These are phyloP conservation scores for Hymenoscyphus fructigenus DNA, from an alignment of 2,329 filamentous ascomycete species.

Conservation along the genomic window DNA sequence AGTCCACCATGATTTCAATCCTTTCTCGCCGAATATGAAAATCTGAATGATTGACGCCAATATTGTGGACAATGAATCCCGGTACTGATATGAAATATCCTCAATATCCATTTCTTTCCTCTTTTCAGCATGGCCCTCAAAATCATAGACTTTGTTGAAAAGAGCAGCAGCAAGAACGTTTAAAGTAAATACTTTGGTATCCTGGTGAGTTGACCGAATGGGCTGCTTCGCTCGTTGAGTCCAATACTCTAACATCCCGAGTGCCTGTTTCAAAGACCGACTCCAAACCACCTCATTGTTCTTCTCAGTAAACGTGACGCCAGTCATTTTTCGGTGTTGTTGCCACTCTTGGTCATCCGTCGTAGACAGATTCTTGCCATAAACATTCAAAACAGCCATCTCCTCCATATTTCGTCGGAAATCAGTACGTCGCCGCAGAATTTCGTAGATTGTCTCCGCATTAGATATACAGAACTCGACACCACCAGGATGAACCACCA, in stretches of 20 bases:
- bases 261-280: not conserved
- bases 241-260: not conserved
- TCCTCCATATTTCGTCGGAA: conserved; percentile 1
- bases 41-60: conserved; percentile 2
- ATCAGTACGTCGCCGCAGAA: not conserved
- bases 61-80: not conserved
- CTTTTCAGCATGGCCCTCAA: not conserved
- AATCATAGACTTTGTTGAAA: not conserved
- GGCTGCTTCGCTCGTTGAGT: not conserved
- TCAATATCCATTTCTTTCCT: not conserved
- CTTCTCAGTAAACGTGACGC: not conserved
- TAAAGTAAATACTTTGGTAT: not conserved
- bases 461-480: not conserved
- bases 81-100: not conserved
- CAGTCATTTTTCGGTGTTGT: conserved; percentile 5
- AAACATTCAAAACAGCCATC: conserved; percentile 3
- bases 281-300: not conserved
- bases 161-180: not conserved
- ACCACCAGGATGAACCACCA: conserved; percentile 4
- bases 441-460: conserved; percentile 2
- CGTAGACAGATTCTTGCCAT: not conserved
- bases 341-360: conserved; percentile 3
- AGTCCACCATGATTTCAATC: not conserved
- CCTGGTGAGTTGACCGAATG: not conserved
- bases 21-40: not conserved